Percentiles rank a stretch among this genome's conserved stretches.
Conservation (phyloP, 129 eudicot species). For the Lonicera japonica region DNA sequence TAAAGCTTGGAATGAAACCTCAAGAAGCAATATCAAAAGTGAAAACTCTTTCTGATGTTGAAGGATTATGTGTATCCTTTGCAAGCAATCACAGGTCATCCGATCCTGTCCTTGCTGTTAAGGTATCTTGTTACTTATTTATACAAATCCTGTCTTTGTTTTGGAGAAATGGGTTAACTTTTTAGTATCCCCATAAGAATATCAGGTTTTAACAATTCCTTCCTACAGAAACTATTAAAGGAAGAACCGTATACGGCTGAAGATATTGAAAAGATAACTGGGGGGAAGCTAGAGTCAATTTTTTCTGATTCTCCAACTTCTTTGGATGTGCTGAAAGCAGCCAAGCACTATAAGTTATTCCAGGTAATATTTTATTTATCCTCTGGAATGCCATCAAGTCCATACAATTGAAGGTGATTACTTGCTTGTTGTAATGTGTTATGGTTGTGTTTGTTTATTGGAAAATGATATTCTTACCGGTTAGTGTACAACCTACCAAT, state of each 20-base stretch:
- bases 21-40: conserved; percentile 66
- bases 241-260: conserved; percentile 50
- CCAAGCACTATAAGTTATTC: conserved; percentile 34
- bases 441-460: too few relatives aligned
- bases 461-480: too few relatives aligned
- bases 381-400: too few relatives aligned
- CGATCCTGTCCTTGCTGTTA: conserved; percentile 86
- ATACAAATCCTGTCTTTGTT: background rate
- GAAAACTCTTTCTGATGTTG: conserved; percentile 91
- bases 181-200: background rate
- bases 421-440: too few relatives aligned
- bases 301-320: conserved; percentile 53
- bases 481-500: too few relatives aligned
- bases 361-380: conserved; percentile 11
- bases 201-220: background rate
- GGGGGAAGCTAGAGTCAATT: conserved; percentile 27
- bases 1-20: conserved; percentile 79
- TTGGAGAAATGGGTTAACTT: background rate
- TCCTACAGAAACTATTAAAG: conserved; percentile 42
- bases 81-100: conserved; percentile 69
- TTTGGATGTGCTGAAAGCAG: conserved; percentile 51
- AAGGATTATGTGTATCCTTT: conserved; percentile 74
- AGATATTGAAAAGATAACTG: conserved; percentile 42
- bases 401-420: too few relatives aligned
- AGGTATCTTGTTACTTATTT: conserved; percentile 35